phyloP scores from a whole-genome alignment of 108 stramenopile species.

The Hondaea fermentalgiana region DNA sequence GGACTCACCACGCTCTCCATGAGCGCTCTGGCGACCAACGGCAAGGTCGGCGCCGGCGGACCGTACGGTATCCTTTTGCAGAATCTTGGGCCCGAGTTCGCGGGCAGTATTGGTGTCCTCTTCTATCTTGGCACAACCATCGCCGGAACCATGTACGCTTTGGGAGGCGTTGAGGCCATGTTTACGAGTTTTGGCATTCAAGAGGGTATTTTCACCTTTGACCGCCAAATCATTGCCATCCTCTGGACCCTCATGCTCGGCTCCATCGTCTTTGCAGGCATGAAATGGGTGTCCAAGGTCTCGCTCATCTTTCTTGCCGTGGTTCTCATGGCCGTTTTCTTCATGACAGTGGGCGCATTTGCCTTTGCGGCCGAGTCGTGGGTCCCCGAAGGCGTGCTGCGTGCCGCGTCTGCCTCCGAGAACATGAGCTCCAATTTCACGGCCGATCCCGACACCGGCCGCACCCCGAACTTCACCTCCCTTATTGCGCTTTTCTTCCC shows the following conservation, averaged over 20 bases:
- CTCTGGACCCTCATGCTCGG: constrained; percentile 36
- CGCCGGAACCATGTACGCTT: constrained; percentile 52
- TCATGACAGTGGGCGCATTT: constrained; percentile 38
- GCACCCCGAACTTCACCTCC: constrained; percentile 50
- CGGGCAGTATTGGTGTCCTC: constrained; percentile 56
- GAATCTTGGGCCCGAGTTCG: constrained; percentile 60
- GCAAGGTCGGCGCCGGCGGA: constrained; percentile 56
- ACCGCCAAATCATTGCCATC: constrained; percentile 43
- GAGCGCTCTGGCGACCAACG: constrained; percentile 68
- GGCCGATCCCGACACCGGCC: constrained; percentile 57
- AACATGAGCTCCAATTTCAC: constrained; percentile 42
- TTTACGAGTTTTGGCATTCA: constrained; percentile 40
- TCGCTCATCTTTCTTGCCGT: constrained; percentile 50
- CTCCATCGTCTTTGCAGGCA: constrained; percentile 48
- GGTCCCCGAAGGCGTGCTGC: constrained; percentile 27
- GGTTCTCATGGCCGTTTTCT: constrained; percentile 43
- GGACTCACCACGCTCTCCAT: constrained; percentile 57
- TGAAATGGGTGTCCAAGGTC: constrained; percentile 45
- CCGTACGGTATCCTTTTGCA: constrained; percentile 61
- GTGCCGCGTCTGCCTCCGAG: constrained; percentile 28
- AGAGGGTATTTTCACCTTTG: constrained; percentile 30
- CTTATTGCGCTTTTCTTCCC: constrained; percentile 66
- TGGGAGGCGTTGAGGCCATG: constrained; percentile 64
- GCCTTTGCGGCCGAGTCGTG: constrained; percentile 41
- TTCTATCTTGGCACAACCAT: constrained; percentile 66